Conservation (phyloP, 768 basidiomycete genomes). For the Cubamyces sp. region DNA sequence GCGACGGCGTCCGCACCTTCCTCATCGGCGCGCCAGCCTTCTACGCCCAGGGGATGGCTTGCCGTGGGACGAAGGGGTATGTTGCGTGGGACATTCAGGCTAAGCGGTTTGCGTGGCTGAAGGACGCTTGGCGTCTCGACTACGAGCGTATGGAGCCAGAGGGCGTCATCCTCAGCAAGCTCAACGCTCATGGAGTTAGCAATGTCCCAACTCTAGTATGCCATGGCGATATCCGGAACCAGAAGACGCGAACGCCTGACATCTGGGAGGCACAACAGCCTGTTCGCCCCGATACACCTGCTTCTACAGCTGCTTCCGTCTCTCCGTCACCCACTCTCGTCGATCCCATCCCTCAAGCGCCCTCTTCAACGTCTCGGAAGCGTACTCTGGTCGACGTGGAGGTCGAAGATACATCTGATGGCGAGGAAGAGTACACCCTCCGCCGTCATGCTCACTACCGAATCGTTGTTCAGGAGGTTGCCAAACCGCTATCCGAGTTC, state of each 20-base stretch:
- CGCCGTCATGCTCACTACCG: conserved; percentile 13
- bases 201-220: not conserved
- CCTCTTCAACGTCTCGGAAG: not conserved
- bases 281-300: not conserved
- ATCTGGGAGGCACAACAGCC: not conserved
- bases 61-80: conserved; percentile 16
- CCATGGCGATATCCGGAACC: not conserved
- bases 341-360: not conserved
- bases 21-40: not conserved
- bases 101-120: not conserved
- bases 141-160: not conserved
- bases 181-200: not conserved
- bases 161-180: not conserved
- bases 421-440: not conserved
- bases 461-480: conserved; percentile 12
- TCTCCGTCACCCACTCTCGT: not conserved
- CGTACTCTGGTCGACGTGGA: not conserved
- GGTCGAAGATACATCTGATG: not conserved
- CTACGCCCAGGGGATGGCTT: not conserved
- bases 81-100: conserved; percentile 9
- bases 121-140: not conserved
- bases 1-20: not conserved
- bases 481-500: not conserved
- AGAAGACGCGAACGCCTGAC: not conserved
- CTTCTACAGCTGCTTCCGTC: not conserved